Evolutionary conservation across 2,329 filamentous ascomycete species (phyloP).

Genomic region (Thelonectria rubi): DNA sequence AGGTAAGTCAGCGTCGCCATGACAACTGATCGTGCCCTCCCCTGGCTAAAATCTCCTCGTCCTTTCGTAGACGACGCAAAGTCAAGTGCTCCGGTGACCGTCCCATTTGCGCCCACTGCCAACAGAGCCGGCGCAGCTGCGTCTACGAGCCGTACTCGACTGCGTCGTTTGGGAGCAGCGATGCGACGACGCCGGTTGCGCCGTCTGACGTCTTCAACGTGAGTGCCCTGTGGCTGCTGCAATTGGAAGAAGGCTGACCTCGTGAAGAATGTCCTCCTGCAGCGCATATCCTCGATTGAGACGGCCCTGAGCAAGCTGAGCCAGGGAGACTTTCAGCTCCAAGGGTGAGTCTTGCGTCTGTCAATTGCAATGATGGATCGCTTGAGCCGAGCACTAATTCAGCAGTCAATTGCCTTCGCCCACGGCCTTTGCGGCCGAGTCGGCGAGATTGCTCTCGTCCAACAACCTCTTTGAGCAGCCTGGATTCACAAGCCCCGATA

Average conservation of each 20-base stretch:
- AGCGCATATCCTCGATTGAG: slow-evolving; percentile 19
- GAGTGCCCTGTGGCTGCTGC: background rate
- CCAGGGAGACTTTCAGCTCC: slow-evolving; percentile 11
- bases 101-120: slow-evolving; percentile 25
- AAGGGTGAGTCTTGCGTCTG: background rate
- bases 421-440: background rate
- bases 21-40: background rate
- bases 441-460: background rate
- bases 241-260: background rate
- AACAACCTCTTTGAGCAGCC: background rate
- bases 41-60: background rate
- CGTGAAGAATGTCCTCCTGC: slow-evolving; percentile 7
- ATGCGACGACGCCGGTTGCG: background rate
- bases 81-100: slow-evolving; percentile 30
- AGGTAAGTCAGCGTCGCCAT: slow-evolving; percentile 21
- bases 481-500: background rate
- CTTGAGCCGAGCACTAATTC: background rate
- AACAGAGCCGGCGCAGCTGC: slow-evolving; percentile 23
- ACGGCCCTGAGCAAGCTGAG: slow-evolving; percentile 14
- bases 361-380: background rate
- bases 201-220: background rate
- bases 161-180: background rate
- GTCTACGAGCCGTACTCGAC: slow-evolving; percentile 21
- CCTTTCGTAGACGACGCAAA: slow-evolving; percentile 25
- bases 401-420: background rate